These are phyloP conservation scores for Wickerhamomyces tratensis DNA, from an alignment of 805 yeast genomes.

Conservation along the genomic window DNA sequence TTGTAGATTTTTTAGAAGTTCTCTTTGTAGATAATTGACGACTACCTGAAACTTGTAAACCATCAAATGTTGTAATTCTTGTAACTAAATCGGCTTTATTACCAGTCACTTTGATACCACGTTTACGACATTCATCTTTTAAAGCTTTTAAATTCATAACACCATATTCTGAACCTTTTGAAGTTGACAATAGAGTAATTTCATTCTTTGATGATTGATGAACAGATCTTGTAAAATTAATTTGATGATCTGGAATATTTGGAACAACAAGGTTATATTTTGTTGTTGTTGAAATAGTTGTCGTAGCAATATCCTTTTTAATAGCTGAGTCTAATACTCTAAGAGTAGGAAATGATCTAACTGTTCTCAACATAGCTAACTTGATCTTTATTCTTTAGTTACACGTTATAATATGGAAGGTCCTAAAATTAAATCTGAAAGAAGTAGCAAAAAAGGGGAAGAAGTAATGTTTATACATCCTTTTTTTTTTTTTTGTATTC, in stretches of 20 bases:
- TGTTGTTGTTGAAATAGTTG: slow-evolving; percentile 6
- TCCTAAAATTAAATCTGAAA: too few relatives aligned
- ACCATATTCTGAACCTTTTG: slow-evolving; percentile 17
- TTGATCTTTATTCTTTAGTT: too few relatives aligned
- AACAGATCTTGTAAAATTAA: slow-evolving; percentile 14
- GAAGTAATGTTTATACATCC: too few relatives aligned
- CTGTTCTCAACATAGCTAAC: slow-evolving; percentile 15
- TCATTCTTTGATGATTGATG: slow-evolving; percentile 19
- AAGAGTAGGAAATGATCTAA: slow-evolving; percentile 19
- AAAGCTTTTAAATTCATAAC: slow-evolving; percentile 44
- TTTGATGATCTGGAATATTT: slow-evolving; percentile 13
- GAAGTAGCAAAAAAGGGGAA: too few relatives aligned
- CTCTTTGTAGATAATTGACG: slow-evolving; percentile 7
- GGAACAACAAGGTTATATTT: slow-evolving; percentile 13
- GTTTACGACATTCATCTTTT: slow-evolving; percentile 46
- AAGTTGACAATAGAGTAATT: slow-evolving; percentile 15
- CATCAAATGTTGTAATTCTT: slow-evolving; percentile 19
- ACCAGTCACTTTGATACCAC: slow-evolving; percentile 57
- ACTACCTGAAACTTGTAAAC: slow-evolving; percentile 5
- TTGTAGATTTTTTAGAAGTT: slow-evolving; percentile 1
- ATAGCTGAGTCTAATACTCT: slow-evolving; percentile 7
- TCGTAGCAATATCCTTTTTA: slow-evolving; percentile 3
- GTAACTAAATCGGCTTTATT: slow-evolving; percentile 45
- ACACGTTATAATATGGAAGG: too few relatives aligned
- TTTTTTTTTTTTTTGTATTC: too few relatives aligned